Conservation (phyloP, 2,329 filamentous ascomycete genomes). For the Huntiella bhutanensis region DNA sequence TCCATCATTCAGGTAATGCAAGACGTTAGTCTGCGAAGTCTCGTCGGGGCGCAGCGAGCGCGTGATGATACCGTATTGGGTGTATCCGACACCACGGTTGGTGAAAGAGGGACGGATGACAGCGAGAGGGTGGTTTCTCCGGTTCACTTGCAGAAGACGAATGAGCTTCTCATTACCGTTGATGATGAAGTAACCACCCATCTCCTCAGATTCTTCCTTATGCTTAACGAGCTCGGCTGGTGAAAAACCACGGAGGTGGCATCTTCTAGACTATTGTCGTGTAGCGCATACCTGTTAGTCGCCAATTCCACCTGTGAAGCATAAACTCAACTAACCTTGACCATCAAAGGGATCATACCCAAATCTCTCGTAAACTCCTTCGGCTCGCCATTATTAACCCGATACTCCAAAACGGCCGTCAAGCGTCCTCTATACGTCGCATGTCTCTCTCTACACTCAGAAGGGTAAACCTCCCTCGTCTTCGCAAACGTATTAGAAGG, state of each 20-base stretch:
- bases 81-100: slow-evolving; percentile 73
- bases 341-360: slow-evolving; percentile 80
- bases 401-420: slow-evolving; percentile 65
- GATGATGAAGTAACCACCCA: slow-evolving; percentile 92
- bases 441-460: slow-evolving; percentile 89
- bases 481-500: slow-evolving; percentile 65
- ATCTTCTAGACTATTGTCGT: slow-evolving; percentile 55
- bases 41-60: slow-evolving; percentile 91
- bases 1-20: slow-evolving; percentile 89
- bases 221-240: slow-evolving; percentile 65
- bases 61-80: slow-evolving; percentile 75
- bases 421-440: slow-evolving; percentile 78
- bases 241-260: slow-evolving; percentile 72
- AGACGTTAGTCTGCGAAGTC: slow-evolving; percentile 89
- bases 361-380: slow-evolving; percentile 68
- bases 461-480: slow-evolving; percentile 71
- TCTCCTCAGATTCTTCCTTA: slow-evolving; percentile 90
- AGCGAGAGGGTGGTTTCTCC: slow-evolving; percentile 87
- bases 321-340: slow-evolving; percentile 43
- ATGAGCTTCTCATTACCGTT: slow-evolving; percentile 97
- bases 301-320: not conserved
- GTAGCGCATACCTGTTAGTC: not conserved
- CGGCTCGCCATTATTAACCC: slow-evolving; percentile 71
- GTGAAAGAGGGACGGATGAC: slow-evolving; percentile 81
- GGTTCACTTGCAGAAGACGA: slow-evolving; percentile 73